phyloP scores from a whole-genome alignment of 306 rosid genomes.

The Cicer bijugum region DNA sequence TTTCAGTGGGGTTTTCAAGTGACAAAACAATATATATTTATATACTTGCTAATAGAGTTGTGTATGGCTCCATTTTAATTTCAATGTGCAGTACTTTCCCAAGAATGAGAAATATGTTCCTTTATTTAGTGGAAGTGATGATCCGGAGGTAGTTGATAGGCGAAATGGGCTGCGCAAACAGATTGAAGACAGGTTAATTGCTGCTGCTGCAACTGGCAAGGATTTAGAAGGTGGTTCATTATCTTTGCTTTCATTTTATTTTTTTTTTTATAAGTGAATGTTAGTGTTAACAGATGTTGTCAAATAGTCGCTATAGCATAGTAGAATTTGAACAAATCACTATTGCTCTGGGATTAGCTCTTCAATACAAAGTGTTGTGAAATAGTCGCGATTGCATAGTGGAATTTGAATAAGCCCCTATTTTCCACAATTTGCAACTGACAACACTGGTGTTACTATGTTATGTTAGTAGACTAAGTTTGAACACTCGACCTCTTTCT shows the following conservation, averaged over 20 bases:
- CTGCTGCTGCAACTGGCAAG: constrained; percentile 92
- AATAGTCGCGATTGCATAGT: too few species aligned
- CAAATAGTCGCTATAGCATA: too few species aligned
- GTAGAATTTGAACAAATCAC: too few species aligned
- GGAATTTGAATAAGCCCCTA: too few species aligned
- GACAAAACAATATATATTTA: neutral
- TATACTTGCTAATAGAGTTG: neutral
- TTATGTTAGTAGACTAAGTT: neutral
- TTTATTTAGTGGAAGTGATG: constrained; percentile 77
- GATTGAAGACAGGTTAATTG: constrained; percentile 78
- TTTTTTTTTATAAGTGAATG: neutral
- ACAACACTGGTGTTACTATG: neutral
- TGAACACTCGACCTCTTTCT: neutral
- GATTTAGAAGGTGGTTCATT: constrained; percentile 95
- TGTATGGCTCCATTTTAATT: constrained; percentile 15
- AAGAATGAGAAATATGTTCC: constrained; percentile 93
- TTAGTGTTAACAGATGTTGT: neutral
- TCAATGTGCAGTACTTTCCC: constrained; percentile 84
- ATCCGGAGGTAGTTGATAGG: constrained; percentile 62
- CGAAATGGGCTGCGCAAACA: constrained; percentile 79
- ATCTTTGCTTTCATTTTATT: too few species aligned
- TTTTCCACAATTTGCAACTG: too few species aligned
- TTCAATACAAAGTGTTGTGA: too few species aligned
- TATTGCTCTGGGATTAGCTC: too few species aligned
- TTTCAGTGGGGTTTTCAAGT: neutral